phyloP scores from a whole-genome alignment of 768 basidiomycete species.

The Boletus patriciae region DNA sequence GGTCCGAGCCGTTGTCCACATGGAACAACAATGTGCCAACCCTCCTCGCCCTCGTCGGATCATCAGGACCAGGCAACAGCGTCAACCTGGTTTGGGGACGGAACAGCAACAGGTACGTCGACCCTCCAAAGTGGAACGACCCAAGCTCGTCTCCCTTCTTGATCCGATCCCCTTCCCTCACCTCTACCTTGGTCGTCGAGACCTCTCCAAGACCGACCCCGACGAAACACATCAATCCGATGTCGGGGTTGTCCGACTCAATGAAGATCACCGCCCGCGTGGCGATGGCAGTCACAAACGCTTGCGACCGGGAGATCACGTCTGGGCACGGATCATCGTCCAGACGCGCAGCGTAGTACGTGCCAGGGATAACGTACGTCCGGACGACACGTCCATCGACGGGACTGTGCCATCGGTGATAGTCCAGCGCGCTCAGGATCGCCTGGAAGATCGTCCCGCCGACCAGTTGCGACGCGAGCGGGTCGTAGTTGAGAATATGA shows the following conservation, averaged over 20 bases:
- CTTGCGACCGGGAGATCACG: conserved; percentile 21
- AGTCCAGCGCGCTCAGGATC: conserved; percentile 53
- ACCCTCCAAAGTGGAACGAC: conserved; percentile 66
- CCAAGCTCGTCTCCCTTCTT: conserved; percentile 58
- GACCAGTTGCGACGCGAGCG: conserved; percentile 42
- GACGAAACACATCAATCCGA: conserved; percentile 60
- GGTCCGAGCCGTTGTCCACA: too few relatives aligned
- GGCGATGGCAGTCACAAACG: conserved; percentile 47
- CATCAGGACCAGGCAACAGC: conserved; percentile 12
- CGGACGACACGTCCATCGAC: conserved; percentile 46
- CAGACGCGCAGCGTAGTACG: conserved; percentile 46
- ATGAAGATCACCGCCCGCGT: conserved; percentile 60
- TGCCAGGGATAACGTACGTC: conserved; percentile 46
- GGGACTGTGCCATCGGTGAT: conserved; percentile 67
- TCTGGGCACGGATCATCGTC: conserved; percentile 29
- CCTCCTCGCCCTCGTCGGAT: conserved; percentile 5
- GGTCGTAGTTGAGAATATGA: conserved; percentile 51
- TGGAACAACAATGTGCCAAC: conserved; percentile 22
- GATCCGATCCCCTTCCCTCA: conserved; percentile 46
- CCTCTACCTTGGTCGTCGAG: conserved; percentile 55
- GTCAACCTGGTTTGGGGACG: conserved; percentile 29
- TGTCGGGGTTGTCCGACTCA: conserved; percentile 50
- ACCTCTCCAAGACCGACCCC: conserved; percentile 64
- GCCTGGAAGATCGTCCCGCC: conserved; percentile 58
- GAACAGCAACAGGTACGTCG: conserved; percentile 50